phyloP scores from a whole-genome alignment of 1,139 yeast genomes.

The Diutina ranongensis region DNA sequence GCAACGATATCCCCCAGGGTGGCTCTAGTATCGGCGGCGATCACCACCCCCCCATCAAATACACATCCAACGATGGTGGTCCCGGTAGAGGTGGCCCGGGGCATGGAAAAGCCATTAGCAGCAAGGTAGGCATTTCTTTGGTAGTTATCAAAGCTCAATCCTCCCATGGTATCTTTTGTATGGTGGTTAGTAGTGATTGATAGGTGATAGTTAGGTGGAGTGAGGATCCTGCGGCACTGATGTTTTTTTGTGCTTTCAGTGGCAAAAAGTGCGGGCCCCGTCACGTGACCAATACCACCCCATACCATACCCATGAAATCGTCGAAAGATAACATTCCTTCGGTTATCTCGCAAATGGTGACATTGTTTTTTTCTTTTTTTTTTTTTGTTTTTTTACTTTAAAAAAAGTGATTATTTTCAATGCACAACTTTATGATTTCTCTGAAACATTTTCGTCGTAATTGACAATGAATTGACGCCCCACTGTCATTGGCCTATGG shows the following conservation, averaged over 20 bases:
- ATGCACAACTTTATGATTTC: too few species aligned
- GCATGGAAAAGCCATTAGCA: constrained; percentile 61
- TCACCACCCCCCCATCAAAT: constrained; percentile 85
- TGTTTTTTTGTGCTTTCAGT: background rate
- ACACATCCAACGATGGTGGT: constrained; percentile 96
- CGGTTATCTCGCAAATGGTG: too few species aligned
- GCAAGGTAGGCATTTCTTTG: constrained; percentile 74
- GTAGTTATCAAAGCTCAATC: constrained; percentile 84
- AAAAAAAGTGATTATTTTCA: too few species aligned
- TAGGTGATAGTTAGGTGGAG: background rate
- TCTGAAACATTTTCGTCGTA: too few species aligned
- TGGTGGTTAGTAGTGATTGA: background rate
- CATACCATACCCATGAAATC: too few species aligned
- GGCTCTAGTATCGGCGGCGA: constrained; percentile 98
- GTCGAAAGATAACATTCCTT: too few species aligned
- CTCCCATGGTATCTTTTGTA: constrained; percentile 44
- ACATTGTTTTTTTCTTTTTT: too few species aligned
- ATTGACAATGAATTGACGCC: too few species aligned
- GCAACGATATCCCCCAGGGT: constrained; percentile 95
- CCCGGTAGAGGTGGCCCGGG: constrained; percentile 93
- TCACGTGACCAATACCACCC: too few species aligned
- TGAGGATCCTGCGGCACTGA: background rate
- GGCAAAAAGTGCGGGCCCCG: background rate
- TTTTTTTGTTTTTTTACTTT: too few species aligned
- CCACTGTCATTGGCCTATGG: too few species aligned